A percentile compares a stretch with the other conserved stretches of the same genome.
Conservation (phyloP, 2,329 filamentous ascomycete genomes). For the Setomelanomma holmii region DNA sequence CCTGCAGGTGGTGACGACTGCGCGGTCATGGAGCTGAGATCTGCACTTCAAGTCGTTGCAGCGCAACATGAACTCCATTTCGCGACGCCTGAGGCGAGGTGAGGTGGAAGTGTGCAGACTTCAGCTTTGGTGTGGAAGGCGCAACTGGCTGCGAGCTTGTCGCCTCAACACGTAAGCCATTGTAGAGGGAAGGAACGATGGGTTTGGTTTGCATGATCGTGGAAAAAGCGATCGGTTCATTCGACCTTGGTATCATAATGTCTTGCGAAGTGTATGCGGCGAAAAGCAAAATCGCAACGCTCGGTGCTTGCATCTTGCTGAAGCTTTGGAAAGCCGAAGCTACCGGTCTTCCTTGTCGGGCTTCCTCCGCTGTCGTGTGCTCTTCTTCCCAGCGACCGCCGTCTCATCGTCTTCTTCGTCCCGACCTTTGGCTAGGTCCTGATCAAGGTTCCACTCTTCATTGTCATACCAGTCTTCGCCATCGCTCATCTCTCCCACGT, state of each 20-base stretch:
- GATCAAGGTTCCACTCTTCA: conserved; percentile 77
- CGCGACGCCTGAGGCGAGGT: not conserved
- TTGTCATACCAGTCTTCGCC: conserved; percentile 90
- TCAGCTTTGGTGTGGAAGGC: conserved; percentile 5
- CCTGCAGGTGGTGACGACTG: conserved; percentile 91
- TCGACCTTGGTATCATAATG: conserved; percentile 7
- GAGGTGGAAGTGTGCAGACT: not conserved
- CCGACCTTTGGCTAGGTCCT: conserved; percentile 80
- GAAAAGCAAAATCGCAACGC: not conserved
- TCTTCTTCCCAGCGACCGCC: conserved; percentile 57
- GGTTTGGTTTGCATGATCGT: not conserved
- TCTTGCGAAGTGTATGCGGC: not conserved
- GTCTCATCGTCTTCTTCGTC: conserved; percentile 79
- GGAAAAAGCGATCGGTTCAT: not conserved
- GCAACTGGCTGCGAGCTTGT: conserved; percentile 5
- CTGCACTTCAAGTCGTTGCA: conserved; percentile 86
- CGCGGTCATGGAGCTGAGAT: conserved; percentile 69
- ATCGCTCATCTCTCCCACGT: conserved; percentile 80
- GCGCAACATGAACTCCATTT: conserved; percentile 76
- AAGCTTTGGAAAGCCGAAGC: not conserved
- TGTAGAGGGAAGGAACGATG: conserved; percentile 22
- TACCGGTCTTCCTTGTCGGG: conserved; percentile 48
- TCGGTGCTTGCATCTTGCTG: not conserved
- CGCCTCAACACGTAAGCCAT: conserved; percentile 14
- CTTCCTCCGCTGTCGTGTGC: conserved; percentile 50